phyloP scores from a whole-genome alignment of 768 basidiomycete genomes.

The Tricholoma terreum region DNA sequence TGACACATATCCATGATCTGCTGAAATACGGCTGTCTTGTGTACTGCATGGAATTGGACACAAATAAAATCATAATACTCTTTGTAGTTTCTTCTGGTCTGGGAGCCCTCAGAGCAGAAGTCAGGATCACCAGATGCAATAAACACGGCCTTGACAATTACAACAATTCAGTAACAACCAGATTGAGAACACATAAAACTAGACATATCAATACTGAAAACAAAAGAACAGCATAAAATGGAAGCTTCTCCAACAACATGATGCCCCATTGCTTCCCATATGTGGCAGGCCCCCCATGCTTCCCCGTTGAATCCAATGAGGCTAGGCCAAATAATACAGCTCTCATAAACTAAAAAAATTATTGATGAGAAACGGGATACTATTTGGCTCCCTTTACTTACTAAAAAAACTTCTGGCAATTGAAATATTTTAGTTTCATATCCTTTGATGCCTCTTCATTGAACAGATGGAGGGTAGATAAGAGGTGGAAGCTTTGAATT shows the following conservation, averaged over 20 bases:
- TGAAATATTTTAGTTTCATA: not conserved
- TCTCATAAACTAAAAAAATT: not conserved
- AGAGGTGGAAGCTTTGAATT: not conserved
- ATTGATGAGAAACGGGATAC: not conserved
- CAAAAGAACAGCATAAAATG: no score
- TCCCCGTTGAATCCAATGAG: not conserved
- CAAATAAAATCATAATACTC: not conserved
- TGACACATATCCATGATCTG: not conserved
- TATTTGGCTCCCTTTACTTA: not conserved
- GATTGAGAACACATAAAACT: no score
- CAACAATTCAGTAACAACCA: no score
- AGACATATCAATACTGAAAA: no score
- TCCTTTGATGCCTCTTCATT: not conserved
- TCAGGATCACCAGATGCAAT: no score
- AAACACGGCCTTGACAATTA: no score
- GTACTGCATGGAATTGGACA: not conserved
- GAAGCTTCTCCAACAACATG: no score
- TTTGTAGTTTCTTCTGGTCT: not conserved
- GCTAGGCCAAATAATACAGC: not conserved
- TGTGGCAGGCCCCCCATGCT: not conserved
- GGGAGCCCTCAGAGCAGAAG: not conserved
- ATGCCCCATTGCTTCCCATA: no score
- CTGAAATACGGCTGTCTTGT: not conserved
- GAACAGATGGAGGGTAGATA: not conserved
- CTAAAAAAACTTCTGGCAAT: not conserved